Evolutionary conservation across 176 grass and related monocot species (phyloP).

Genomic region (Phoenix roebelenii): DNA sequence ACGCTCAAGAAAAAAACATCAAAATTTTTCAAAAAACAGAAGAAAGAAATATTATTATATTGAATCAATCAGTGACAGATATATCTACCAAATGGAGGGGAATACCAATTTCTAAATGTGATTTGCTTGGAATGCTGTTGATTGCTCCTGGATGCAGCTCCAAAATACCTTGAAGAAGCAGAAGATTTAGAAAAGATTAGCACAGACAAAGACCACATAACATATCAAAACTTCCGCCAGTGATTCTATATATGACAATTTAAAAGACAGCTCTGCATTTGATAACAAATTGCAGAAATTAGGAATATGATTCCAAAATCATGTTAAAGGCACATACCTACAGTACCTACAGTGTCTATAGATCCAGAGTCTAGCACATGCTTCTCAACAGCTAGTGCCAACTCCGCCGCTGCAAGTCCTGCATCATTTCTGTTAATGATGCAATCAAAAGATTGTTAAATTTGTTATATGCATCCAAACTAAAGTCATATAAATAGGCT

Average conservation of each 20-base stretch:
- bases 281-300: conserved; percentile 3
- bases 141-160: conserved; percentile 95
- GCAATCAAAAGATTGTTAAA: background rate
- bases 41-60: background rate
- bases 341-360: conserved; percentile 84
- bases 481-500: too few relatives aligned
- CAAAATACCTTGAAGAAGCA: conserved; percentile 61
- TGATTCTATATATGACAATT: background rate
- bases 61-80: background rate
- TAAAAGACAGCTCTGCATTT: background rate
- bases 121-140: conserved; percentile 97
- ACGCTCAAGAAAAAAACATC: too few relatives aligned
- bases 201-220: too few relatives aligned
- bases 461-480: background rate
- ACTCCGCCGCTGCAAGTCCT: conserved; percentile 77
- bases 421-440: conserved; percentile 72
- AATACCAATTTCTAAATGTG: conserved; percentile 93
- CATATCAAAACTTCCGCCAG: too few relatives aligned
- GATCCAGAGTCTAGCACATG: conserved; percentile 85
- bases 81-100: background rate
- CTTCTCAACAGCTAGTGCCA: conserved; percentile 83
- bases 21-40: too few relatives aligned
- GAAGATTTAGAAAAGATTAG: background rate
- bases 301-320: background rate
- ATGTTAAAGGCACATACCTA: conserved; percentile 36